Base-by-base conservation (phyloP, 257 asterid species). In the Solanum rostratum region DNA sequence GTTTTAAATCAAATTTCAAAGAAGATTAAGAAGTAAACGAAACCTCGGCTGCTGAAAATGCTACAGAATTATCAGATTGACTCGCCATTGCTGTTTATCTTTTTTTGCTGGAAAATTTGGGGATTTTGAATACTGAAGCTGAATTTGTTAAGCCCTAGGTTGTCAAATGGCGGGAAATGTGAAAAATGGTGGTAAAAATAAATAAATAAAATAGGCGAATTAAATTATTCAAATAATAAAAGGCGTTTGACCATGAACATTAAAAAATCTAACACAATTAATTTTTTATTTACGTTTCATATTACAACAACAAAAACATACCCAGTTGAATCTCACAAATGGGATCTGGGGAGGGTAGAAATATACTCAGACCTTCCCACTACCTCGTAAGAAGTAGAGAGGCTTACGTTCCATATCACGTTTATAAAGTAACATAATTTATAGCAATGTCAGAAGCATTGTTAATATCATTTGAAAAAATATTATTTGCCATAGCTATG, bases 1-100 rank as follows among this genome's bases (percentile, higher is more conserved):
- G 12, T 1, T 46, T 46, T 46, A 46, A 46, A 13, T 3, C 39
- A 33, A 33, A 33, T 30, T 11, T 3, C 3, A 80, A 9, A 29
- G 68, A 81, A 15, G 22, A 60, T 60, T 60, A 14, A 41, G 20
- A 33, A 45, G 8, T 20, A 19, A 19, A 83, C 55, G 55, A 10
- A 27, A 96, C 98, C 98, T 96, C 98, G 7, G 97, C 92, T 2
- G 98, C 97, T 52, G 98, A 92, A 86, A 95, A 92, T 41, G 95
- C 90, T 59, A 95, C 87, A 33, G 87, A 91, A 6, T 88, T 89
- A 82, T 92, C 94, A 20, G 94, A 89, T 84, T 89, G 79, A 80
- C 70, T 87, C 3, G 96, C 91, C 99, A 96, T 94, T 69, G 63
- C n/a, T n/a, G 70, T 27, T 46, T 15, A 14, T 1, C 27, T 22